These are phyloP conservation scores for Mycena sp. DNA, from an alignment of 1,284 basidiomycete genomes.

Conservation along the genomic window DNA sequence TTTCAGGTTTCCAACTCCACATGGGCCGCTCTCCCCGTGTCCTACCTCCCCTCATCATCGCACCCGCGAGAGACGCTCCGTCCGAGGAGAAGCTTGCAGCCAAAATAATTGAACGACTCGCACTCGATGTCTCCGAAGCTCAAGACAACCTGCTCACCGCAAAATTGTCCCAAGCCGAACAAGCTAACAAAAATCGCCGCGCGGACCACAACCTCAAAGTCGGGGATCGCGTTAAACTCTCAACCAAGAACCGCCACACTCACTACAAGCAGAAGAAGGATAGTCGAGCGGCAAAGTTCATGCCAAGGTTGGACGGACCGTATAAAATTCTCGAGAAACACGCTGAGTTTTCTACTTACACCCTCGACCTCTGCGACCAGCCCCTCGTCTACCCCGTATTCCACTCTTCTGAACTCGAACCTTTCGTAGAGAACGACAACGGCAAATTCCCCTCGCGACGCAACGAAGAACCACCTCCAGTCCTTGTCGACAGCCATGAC, in stretches of 20 bases:
- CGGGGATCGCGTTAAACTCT: slow-evolving; percentile 41
- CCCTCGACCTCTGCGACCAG: slow-evolving; percentile 4
- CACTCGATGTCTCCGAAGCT: slow-evolving; percentile 31
- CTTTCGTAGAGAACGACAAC: slow-evolving; percentile 3
- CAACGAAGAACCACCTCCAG: background rate
- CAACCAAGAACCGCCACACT: slow-evolving; percentile 35
- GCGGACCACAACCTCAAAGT: slow-evolving; percentile 28
- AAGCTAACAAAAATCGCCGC: slow-evolving; percentile 37
- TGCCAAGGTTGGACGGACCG: slow-evolving; percentile 45
- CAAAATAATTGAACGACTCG: background rate
- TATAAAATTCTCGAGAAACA: slow-evolving; percentile 36
- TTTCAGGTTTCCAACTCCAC: slow-evolving; percentile 46
- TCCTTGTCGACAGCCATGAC: slow-evolving; percentile 7
- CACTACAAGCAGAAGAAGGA: slow-evolving; percentile 39
- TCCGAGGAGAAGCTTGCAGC: slow-evolving; percentile 34
- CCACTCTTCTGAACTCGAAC: slow-evolving; percentile 5
- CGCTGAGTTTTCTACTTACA: slow-evolving; percentile 12
- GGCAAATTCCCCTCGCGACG: background rate
- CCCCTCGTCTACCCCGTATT: slow-evolving; percentile 1
- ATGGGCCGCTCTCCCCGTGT: slow-evolving; percentile 36
- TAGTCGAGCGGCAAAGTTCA: slow-evolving; percentile 44
- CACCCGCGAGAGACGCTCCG: background rate
- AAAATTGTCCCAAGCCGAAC: slow-evolving; percentile 39
- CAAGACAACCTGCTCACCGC: slow-evolving; percentile 40
- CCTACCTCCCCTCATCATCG: slow-evolving; percentile 34